Base-by-base conservation (phyloP, 1,139 yeast species). In the Saccharomycopsis crataegensis region DNA sequence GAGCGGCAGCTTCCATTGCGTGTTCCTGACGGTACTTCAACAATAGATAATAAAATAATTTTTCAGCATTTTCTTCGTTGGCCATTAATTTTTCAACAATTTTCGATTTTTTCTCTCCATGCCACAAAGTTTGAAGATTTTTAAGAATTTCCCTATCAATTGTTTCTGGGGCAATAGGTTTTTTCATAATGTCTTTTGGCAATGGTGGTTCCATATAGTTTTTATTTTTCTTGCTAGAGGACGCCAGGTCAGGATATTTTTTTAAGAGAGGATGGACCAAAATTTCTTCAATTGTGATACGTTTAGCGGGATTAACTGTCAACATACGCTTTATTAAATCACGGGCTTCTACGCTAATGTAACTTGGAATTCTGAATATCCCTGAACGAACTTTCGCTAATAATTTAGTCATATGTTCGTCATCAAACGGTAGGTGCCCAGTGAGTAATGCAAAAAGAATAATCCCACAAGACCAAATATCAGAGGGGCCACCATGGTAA, bases 401-500 rank as follows among this genome's bases (percentile, higher is more conserved):
- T 58, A 93, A 73, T 62, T 84, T 83, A 61, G 98, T 78, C 60
- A 93, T 90, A 67, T 90, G 90, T 63, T 90, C 98, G 69, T 93
- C 98, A 69, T 93, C 99, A 67, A 94, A 94, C 1, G 99, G 99
- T 59, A 93, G 74, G 68, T 93, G 93, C 41, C 99, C 99, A 0
- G 98, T 91, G 54, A 93, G 75, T 52, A 93, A 73, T 1, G 99
- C 99, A 72, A 89, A 93, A 51, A 93, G 73, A 53, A 93, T 93
- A 61, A 93, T 89, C 60, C 99, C 99, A 70, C 99, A 93, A 9
- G 97, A 90, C 99, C 99, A 93, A 52, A 93, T 93, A 69, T 93
- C 99, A 42, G 95, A 84, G 34, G 96, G 97, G 17, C 96, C 93
- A 14, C 99, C 99, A 66, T 93, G 98, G 67, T 93, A 93, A 58